These are phyloP conservation scores for Phytophthora citrophthora DNA, from an alignment of 352 stramenopile genomes.

Conservation along the genomic window DNA sequence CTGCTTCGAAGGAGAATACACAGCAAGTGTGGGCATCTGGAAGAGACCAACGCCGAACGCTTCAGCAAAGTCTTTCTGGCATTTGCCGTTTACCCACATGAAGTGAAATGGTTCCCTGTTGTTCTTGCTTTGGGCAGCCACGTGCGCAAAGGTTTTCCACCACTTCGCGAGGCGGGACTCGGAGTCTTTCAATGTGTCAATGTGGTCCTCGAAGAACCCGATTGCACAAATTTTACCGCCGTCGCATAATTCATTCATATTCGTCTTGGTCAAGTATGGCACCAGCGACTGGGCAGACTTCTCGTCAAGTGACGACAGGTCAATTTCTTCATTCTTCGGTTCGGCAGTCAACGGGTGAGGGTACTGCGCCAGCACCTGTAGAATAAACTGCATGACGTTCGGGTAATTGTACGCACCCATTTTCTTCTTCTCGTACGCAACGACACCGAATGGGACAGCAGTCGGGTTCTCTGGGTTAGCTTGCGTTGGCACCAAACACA, in stretches of 20 bases:
- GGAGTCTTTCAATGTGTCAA: conserved; percentile 46
- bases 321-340: conserved; percentile 24
- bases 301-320: conserved; percentile 38
- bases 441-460: conserved; percentile 59
- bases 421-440: conserved; percentile 73
- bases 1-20: conserved; percentile 78
- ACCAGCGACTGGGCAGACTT: conserved; percentile 33
- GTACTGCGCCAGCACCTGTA: conserved; percentile 68
- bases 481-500: conserved; percentile 55
- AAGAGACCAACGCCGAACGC: conserved; percentile 74
- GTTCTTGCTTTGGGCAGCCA: conserved; percentile 57
- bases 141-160: conserved; percentile 44
- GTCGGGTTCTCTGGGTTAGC: conserved; percentile 25
- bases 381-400: conserved; percentile 74
- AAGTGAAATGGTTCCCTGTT: conserved; percentile 69
- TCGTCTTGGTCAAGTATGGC: conserved; percentile 64
- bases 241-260: conserved; percentile 53
- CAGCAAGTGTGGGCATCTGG: conserved; percentile 77
- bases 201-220: conserved; percentile 73
- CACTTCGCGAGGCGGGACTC: conserved; percentile 55
- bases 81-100: conserved; percentile 82
- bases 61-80: conserved; percentile 69
- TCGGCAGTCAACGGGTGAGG: conserved; percentile 51
- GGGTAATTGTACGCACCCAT: conserved; percentile 69
- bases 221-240: conserved; percentile 81